These are phyloP conservation scores for Cystobasidium sp. DNA, from an alignment of 1,284 basidiomycete genomes.

Conservation along the genomic window DNA sequence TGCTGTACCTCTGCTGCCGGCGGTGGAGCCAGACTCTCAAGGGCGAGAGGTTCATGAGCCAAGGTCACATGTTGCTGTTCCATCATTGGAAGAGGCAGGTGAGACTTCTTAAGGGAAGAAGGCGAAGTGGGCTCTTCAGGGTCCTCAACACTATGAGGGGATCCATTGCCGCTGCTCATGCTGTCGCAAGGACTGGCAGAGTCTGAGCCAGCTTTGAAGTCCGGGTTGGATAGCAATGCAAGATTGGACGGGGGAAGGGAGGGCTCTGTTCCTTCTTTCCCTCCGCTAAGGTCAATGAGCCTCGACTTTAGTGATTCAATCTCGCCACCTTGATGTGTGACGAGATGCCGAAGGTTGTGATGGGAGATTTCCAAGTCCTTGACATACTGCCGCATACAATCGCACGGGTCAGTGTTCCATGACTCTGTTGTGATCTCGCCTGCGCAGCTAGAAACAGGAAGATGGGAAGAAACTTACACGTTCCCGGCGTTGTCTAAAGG, in stretches of 20 bases:
- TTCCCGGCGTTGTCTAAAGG: constrained; percentile 15
- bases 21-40: no score
- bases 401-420: neutral
- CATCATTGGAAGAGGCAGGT: no score
- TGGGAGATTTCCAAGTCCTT: constrained; percentile 12
- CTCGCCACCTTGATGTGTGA: constrained; percentile 14
- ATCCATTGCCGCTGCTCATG: neutral
- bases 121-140: neutral
- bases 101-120: neutral
- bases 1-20: no score
- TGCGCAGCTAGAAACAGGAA: neutral
- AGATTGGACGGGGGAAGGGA: neutral
- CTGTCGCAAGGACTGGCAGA: neutral
- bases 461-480: neutral
- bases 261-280: neutral
- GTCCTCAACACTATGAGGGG: neutral
- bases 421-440: neutral
- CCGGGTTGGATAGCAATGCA: neutral
- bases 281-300: constrained; percentile 8
- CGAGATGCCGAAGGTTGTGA: constrained; percentile 16
- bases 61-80: no score
- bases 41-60: no score
- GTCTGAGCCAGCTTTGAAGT: neutral
- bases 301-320: constrained; percentile 8
- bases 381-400: constrained; percentile 2